phyloP scores from a whole-genome alignment of 441 rosid species.

The Mallotus japonicus region DNA sequence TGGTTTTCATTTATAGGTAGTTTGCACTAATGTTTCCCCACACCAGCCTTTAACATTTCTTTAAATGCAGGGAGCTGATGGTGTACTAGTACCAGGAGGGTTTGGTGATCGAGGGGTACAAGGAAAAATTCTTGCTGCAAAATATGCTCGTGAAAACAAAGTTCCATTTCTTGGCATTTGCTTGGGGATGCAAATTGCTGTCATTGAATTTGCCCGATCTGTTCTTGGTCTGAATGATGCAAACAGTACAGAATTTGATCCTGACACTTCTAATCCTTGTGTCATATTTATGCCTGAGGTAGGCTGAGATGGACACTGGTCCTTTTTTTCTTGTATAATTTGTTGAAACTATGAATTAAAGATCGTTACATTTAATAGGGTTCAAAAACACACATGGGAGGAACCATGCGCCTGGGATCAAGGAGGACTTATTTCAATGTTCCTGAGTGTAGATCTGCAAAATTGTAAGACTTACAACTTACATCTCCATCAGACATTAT shows the following conservation, averaged over 20 bases:
- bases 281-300: conserved; percentile 97
- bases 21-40: background rate
- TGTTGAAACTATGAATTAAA: background rate
- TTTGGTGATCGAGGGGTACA: conserved; percentile 89
- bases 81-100: conserved; percentile 91
- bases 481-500: background rate
- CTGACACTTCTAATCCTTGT: conserved; percentile 64
- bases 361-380: conserved; percentile 37
- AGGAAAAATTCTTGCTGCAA: conserved; percentile 88
- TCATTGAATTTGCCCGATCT: conserved; percentile 73
- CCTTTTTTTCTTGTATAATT: conserved; percentile 11
- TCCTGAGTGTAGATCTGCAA: conserved; percentile 70
- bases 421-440: conserved; percentile 71
- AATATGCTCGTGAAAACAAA: conserved; percentile 75
- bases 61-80: conserved; percentile 69
- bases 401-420: conserved; percentile 86
- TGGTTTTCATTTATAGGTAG: background rate
- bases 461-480: conserved; percentile 47
- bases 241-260: conserved; percentile 86
- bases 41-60: background rate
- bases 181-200: conserved; percentile 96
- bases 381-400: conserved; percentile 91
- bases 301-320: background rate
- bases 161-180: conserved; percentile 90
- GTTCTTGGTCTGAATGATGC: conserved; percentile 71